Conservation (phyloP, 1,284 basidiomycete genomes). For the Malassezia slooffiae region DNA sequence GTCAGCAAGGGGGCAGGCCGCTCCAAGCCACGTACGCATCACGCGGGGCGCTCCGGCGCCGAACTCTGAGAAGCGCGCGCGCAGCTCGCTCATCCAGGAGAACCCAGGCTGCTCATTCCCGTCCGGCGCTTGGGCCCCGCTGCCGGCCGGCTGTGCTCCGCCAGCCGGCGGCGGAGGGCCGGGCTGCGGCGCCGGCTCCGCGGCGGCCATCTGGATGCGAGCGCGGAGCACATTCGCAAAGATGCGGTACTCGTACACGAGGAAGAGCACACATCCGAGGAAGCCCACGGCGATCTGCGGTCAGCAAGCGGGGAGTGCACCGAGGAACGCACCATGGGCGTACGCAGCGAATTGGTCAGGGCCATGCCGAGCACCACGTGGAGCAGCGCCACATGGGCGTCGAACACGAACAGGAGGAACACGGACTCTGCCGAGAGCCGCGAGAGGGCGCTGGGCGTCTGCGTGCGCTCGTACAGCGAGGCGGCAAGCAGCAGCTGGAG, state of each 20-base stretch:
- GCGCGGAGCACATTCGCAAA: neutral
- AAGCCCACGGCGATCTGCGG: constrained; percentile 5
- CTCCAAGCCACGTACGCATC: no score
- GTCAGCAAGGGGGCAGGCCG: no score
- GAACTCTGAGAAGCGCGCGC: neutral
- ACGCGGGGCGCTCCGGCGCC: no score
- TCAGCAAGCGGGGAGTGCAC: neutral
- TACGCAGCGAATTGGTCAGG: neutral
- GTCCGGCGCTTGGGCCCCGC: neutral
- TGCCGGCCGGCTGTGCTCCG: no score
- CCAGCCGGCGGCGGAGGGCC: neutral
- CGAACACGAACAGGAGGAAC: constrained; percentile 8
- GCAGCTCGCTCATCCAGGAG: neutral
- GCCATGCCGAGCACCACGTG: constrained; percentile 5
- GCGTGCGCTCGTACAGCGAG: constrained; percentile 1
- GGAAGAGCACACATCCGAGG: constrained; percentile 4
- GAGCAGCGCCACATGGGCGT: constrained; percentile 6
- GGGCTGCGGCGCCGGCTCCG: neutral
- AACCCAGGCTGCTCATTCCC: neutral
- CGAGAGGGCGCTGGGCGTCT: constrained; percentile 7
- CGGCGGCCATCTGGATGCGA: neutral
- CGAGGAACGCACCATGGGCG: constrained; percentile 1
- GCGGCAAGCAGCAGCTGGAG: constrained; percentile 8
- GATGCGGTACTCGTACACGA: constrained; percentile 10
- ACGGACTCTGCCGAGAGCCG: constrained; percentile 2